Percentiles rank a stretch among this genome's conserved stretches.
Conservation (phyloP, 1,284 basidiomycete species). For the Mycena sp. region DNA sequence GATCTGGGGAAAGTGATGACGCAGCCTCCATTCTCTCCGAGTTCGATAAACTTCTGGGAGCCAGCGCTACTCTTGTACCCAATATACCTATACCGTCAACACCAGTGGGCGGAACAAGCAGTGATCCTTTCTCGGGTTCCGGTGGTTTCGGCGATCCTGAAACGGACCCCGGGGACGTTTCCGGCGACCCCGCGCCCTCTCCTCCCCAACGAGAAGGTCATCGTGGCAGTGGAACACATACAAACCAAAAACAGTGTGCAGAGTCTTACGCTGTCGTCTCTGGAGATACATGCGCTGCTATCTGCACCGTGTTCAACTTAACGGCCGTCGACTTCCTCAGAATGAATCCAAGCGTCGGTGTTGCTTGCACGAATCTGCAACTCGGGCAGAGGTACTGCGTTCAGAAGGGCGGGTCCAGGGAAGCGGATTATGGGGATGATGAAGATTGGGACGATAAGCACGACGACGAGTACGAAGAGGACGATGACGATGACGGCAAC, state of each 20-base stretch:
- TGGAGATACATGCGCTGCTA: conserved; percentile 7
- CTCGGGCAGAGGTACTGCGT: conserved; percentile 15
- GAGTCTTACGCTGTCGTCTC: conserved; percentile 8
- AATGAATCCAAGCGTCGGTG: conserved; percentile 15
- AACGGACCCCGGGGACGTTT: neutral
- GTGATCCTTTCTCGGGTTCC: neutral
- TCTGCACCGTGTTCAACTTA: neutral
- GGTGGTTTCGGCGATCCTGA: neutral
- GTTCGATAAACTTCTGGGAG: neutral
- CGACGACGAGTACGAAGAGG: neutral
- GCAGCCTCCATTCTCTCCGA: conserved; percentile 3
- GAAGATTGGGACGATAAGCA: too few relatives aligned
- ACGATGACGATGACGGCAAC: neutral
- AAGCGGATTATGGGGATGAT: neutral
- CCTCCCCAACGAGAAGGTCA: neutral
- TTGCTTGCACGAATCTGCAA: conserved; percentile 6
- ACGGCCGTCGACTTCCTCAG: conserved; percentile 8
- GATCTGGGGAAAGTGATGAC: neutral
- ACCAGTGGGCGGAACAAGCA: neutral
- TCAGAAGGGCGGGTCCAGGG: neutral
- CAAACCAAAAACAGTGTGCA: neutral
- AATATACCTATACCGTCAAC: too few relatives aligned
- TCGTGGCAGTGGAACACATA: neutral
- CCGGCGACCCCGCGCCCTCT: neutral
- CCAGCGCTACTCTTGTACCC: neutral